Percentiles rank a stretch among this genome's conserved stretches.
These are phyloP conservation scores for Rosa multiflora DNA, from an alignment of 306 rosid genomes.

Conservation along the genomic window DNA sequence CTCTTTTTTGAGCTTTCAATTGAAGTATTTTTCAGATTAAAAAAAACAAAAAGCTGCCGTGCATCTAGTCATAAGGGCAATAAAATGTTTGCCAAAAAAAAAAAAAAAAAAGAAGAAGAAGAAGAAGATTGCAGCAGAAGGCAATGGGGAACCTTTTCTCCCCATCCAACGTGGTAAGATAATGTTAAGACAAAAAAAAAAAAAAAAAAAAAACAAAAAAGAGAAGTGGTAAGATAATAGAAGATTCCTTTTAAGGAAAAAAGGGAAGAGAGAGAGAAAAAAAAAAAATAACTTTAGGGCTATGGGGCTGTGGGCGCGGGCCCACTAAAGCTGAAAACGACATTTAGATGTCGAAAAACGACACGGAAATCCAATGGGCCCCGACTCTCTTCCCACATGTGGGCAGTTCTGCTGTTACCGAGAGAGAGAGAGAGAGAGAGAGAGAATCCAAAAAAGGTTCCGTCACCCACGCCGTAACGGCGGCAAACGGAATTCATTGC, in stretches of 20 bases:
- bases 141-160: too few species aligned
- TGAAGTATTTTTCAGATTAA: too few species aligned
- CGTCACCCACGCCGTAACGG: slow-evolving; percentile 25
- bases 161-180: too few species aligned
- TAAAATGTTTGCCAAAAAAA: too few species aligned
- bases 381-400: neutral
- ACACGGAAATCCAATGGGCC: neutral
- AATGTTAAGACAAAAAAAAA: too few species aligned
- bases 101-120: too few species aligned
- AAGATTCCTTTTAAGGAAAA: neutral
- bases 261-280: neutral
- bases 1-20: too few species aligned
- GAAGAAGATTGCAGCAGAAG: too few species aligned
- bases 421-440: neutral
- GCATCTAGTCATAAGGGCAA: too few species aligned
- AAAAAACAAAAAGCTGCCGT: too few species aligned
- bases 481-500: neutral
- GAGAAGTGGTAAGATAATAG: neutral
- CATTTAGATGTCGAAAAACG: neutral
- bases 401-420: neutral
- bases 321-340: neutral
- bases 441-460: neutral
- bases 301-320: neutral
- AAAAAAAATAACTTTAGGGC: neutral
- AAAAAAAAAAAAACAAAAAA: too few species aligned